These are phyloP conservation scores for Hibiscus mutabilis DNA, from an alignment of 345 rosid species.

Conservation along the genomic window DNA sequence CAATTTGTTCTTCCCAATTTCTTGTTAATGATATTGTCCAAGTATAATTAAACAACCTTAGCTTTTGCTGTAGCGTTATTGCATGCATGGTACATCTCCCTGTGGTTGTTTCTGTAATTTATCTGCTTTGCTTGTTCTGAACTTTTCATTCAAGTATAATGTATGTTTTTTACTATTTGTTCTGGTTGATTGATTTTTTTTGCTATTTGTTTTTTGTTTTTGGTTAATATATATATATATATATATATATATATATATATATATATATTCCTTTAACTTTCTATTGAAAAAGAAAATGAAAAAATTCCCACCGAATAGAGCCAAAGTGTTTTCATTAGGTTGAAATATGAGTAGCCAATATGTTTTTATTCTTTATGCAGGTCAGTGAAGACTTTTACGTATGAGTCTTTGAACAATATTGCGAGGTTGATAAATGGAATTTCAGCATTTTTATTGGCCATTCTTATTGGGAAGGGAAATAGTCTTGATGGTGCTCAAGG, in stretches of 20 bases:
- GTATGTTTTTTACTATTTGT: neutral
- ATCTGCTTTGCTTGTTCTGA: neutral
- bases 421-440: constrained; percentile 79
- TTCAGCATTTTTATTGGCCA: constrained; percentile 66
- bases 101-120: neutral
- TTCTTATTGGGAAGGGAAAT: constrained; percentile 71
- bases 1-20: neutral
- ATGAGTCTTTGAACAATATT: constrained; percentile 74
- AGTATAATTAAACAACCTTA: neutral
- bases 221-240: neutral
- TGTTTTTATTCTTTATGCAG: constrained; percentile 39
- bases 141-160: neutral
- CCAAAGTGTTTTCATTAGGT: neutral
- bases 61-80: neutral
- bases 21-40: neutral
- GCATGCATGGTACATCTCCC: too few relatives aligned
- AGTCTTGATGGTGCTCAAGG: constrained; percentile 87
- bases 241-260: too few relatives aligned
- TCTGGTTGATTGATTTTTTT: neutral
- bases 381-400: constrained; percentile 85
- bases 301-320: neutral
- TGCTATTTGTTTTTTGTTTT: neutral
- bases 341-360: neutral
- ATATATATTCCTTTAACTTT: neutral
- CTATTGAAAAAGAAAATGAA: neutral